These are phyloP conservation scores for Trichosanthes truncata DNA, from an alignment of 306 rosid genomes.

Conservation along the genomic window DNA sequence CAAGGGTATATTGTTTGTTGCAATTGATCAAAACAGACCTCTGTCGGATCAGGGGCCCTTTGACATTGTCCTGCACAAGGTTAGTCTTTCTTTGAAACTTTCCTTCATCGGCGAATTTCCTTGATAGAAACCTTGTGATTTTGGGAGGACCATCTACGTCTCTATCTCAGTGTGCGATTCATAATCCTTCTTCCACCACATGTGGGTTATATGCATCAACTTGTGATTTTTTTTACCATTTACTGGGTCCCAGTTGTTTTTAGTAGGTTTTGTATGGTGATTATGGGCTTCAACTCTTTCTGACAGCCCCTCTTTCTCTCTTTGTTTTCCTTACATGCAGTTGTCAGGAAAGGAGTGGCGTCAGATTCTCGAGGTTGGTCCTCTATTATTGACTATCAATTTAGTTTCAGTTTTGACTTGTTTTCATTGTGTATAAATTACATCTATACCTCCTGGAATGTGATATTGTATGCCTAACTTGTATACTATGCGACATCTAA, in stretches of 20 bases:
- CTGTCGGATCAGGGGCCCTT: slow-evolving; percentile 89
- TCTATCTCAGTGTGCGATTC: neutral
- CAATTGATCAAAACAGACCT: slow-evolving; percentile 62
- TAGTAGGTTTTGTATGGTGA: neutral
- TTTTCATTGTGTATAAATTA: neutral
- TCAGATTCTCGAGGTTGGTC: slow-evolving; percentile 81
- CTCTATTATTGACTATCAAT: neutral
- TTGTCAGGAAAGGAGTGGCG: slow-evolving; percentile 85
- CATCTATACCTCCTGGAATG: neutral
- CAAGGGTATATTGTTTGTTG: slow-evolving; percentile 72
- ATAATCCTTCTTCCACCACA: neutral
- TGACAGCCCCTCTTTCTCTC: slow-evolving; percentile 11
- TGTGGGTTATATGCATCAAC: neutral
- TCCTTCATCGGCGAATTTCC: neutral
- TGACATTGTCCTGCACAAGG: slow-evolving; percentile 86
- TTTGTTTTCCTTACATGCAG: slow-evolving; percentile 34
- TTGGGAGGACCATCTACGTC: neutral
- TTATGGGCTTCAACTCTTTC: slow-evolving; percentile 1
- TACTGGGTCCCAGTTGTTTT: neutral
- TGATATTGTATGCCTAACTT: neutral
- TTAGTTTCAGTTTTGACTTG: neutral
- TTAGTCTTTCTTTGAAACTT: slow-evolving; percentile 10
- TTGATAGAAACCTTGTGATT: neutral
- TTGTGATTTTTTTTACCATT: neutral
- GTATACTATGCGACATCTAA: neutral